phyloP scores from a whole-genome alignment of 1,139 yeast genomes.

The Sugiyamaella xylanicola region DNA sequence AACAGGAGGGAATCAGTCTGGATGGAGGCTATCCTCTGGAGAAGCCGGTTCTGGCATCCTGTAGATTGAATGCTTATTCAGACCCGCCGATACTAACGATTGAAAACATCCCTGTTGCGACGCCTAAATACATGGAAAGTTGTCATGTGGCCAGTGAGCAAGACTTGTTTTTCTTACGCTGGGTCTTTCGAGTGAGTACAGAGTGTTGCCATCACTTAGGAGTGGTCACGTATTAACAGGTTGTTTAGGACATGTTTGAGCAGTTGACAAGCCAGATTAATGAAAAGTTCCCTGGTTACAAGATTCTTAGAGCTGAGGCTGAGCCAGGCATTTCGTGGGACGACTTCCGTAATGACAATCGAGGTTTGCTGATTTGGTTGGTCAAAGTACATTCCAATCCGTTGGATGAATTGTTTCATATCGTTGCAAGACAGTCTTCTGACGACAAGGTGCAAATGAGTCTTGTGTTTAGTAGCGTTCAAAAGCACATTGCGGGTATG shows the following conservation, averaged over 20 bases:
- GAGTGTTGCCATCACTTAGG: neutral
- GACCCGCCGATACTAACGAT: constrained; percentile 25
- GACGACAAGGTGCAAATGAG: constrained; percentile 21
- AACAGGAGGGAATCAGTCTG: constrained; percentile 19
- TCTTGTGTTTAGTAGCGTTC: constrained; percentile 23
- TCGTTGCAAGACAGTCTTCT: constrained; percentile 19
- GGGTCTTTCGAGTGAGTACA: constrained; percentile 33
- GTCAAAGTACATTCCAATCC: constrained; percentile 25
- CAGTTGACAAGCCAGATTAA: constrained; percentile 24
- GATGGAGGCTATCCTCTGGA: constrained; percentile 12
- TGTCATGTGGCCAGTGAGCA: constrained; percentile 27
- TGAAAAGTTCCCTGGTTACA: constrained; percentile 25
- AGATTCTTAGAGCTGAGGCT: constrained; percentile 31
- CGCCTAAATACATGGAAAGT: constrained; percentile 27
- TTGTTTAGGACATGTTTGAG: constrained; percentile 25
- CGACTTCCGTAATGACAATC: constrained; percentile 30
- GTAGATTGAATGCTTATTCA: constrained; percentile 26
- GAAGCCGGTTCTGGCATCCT: constrained; percentile 27
- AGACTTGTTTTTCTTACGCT: constrained; percentile 33
- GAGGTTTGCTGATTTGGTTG: constrained; percentile 35
- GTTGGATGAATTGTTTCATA: constrained; percentile 20
- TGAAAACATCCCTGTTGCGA: constrained; percentile 30
- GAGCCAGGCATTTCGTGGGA: constrained; percentile 37
- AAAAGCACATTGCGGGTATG: constrained; percentile 25
- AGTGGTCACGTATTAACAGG: neutral